A percentile compares a stretch with the other conserved stretches of the same genome.
Conservation (phyloP, 495 filamentous ascomycete genomes). For the Beverwykella pulmonaria region DNA sequence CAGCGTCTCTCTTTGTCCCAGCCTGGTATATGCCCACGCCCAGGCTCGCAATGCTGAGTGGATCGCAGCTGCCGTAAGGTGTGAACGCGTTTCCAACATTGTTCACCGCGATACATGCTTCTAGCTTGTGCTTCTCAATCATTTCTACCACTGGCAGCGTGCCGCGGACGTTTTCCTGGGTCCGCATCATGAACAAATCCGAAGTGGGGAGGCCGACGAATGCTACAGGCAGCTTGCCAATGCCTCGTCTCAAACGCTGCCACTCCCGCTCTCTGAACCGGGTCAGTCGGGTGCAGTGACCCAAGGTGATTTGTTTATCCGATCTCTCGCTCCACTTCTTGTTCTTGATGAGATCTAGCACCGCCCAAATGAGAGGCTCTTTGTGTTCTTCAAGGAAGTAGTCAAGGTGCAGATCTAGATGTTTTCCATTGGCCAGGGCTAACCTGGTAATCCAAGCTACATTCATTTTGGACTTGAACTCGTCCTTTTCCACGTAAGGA, state of each 20-base stretch:
- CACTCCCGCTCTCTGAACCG: slow-evolving; percentile 57
- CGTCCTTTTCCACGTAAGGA: slow-evolving; percentile 67
- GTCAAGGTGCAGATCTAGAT: slow-evolving; percentile 75
- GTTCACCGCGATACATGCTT: slow-evolving; percentile 69
- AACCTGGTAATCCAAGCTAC: slow-evolving; percentile 63
- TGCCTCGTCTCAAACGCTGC: slow-evolving; percentile 50
- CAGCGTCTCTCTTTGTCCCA: slow-evolving; percentile 61
- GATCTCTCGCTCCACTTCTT: slow-evolving; percentile 51
- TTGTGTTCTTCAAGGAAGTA: slow-evolving; percentile 61
- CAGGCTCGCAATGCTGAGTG: slow-evolving; percentile 63
- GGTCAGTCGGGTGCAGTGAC: slow-evolving; percentile 71
- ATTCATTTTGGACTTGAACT: slow-evolving; percentile 56
- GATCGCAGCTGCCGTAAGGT: slow-evolving; percentile 72
- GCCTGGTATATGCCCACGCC: slow-evolving; percentile 71
- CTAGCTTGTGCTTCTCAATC: slow-evolving; percentile 61
- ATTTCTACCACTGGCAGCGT: slow-evolving; percentile 66
- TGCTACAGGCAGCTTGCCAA: slow-evolving; percentile 60
- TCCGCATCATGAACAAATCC: slow-evolving; percentile 75
- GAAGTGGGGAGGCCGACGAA: slow-evolving; percentile 74
- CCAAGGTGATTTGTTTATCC: slow-evolving; percentile 61
- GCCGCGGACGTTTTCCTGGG: slow-evolving; percentile 45
- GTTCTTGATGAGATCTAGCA: slow-evolving; percentile 53
- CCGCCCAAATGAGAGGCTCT: slow-evolving; percentile 57
- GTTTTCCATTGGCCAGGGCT: slow-evolving; percentile 54
- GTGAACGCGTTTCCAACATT: slow-evolving; percentile 81